A percentile compares a stretch with the other conserved stretches of the same genome.
Conservation (phyloP, 495 filamentous ascomycete species). For the Aspergillus kassunensis region DNA sequence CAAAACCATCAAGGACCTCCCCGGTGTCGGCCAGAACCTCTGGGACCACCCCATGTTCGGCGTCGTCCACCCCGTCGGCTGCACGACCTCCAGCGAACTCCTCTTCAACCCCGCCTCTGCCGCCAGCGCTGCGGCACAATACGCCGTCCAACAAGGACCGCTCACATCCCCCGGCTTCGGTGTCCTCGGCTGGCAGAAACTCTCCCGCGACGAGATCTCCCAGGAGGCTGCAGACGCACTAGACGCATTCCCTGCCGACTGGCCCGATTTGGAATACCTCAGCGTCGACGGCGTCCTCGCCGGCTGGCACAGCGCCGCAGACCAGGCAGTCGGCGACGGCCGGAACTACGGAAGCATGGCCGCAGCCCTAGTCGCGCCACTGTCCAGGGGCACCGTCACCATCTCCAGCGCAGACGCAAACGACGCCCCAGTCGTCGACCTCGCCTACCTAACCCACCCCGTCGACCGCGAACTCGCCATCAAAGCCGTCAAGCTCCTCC, state of each 20-base stretch:
- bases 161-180: constrained; percentile 42
- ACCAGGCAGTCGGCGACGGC: constrained; percentile 22
- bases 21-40: constrained; percentile 53
- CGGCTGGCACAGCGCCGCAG: constrained; percentile 20
- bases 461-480: constrained; percentile 51
- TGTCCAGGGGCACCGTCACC: constrained; percentile 51
- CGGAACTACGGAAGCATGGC: constrained; percentile 46
- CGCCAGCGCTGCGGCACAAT: constrained; percentile 2
- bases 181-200: constrained; percentile 47
- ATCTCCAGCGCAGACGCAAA: constrained; percentile 37
- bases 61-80: constrained; percentile 32
- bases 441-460: constrained; percentile 49
- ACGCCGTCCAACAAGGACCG: constrained; percentile 25
- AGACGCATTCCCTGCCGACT: constrained; percentile 44
- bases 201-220: constrained; percentile 24
- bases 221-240: constrained; percentile 23
- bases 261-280: constrained; percentile 56
- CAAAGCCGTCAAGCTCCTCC: constrained; percentile 47
- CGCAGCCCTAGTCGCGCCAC: constrained; percentile 38
- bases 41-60: constrained; percentile 42
- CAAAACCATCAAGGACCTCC: constrained; percentile 34
- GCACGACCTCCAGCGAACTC: constrained; percentile 30
- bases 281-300: neutral
- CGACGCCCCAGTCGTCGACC: constrained; percentile 51
- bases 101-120: neutral